A percentile compares a stretch with the other conserved stretches of the same genome.
phyloP scores from a whole-genome alignment of 306 rosid genomes.

The Astragalus membranaceus region DNA sequence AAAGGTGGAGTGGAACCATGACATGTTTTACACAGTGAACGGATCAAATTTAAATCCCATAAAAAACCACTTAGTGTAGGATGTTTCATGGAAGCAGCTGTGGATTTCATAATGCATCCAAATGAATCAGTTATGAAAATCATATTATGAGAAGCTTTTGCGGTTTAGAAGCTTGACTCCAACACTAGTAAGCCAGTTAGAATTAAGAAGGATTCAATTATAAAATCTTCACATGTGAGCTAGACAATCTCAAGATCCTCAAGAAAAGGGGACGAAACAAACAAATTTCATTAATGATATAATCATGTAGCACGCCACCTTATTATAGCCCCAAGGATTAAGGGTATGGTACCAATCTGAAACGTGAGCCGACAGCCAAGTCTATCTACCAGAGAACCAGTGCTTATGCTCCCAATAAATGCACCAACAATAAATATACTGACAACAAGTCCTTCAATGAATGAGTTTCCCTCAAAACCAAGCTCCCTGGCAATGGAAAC shows the following conservation, averaged over 20 bases:
- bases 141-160: background rate
- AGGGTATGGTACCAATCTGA: constrained; percentile 68
- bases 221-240: background rate
- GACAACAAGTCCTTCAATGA: constrained; percentile 79
- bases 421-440: constrained; percentile 89
- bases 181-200: too few relatives aligned
- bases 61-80: too few relatives aligned
- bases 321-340: constrained; percentile 71
- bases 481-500: constrained; percentile 78
- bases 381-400: constrained; percentile 69
- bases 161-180: background rate
- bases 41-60: background rate
- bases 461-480: constrained; percentile 75
- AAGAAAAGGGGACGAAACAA: background rate
- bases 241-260: background rate
- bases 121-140: background rate
- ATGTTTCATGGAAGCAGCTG: too few relatives aligned
- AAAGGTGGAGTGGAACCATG: too few relatives aligned
- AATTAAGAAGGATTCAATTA: background rate
- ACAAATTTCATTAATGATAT: background rate
- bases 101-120: background rate
- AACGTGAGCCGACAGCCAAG: constrained; percentile 79
- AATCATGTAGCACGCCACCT: constrained; percentile 34
- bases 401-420: constrained; percentile 72
- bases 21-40: background rate